Evolutionary conservation across 2,329 filamentous ascomycete species (phyloP).

Genomic region (Diaporthe velutina): DNA sequence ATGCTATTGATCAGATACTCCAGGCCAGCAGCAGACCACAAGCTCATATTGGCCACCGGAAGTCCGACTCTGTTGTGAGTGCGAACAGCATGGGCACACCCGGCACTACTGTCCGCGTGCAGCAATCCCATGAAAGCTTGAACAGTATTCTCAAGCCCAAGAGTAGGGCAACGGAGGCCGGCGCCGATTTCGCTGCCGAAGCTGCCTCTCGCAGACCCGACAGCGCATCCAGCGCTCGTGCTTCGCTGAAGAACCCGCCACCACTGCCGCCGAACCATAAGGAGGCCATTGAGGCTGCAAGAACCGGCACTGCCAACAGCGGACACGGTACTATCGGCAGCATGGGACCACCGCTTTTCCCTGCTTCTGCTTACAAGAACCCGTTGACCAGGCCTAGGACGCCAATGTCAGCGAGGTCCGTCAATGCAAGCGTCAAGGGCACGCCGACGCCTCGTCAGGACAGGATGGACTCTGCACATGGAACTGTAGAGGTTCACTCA

Average conservation of each 20-base stretch:
- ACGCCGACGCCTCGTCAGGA: constrained; percentile 69
- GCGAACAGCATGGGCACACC: constrained; percentile 46
- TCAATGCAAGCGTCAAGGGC: constrained; percentile 52
- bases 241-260: constrained; percentile 63
- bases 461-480: constrained; percentile 62
- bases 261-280: constrained; percentile 87
- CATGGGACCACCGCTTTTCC: constrained; percentile 89
- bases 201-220: constrained; percentile 68
- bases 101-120: constrained; percentile 55
- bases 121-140: constrained; percentile 64
- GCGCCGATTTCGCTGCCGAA: constrained; percentile 53
- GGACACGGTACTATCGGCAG: constrained; percentile 52
- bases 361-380: constrained; percentile 76
- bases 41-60: constrained; percentile 48
- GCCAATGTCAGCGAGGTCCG: constrained; percentile 64
- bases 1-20: constrained; percentile 83
- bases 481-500: constrained; percentile 61
- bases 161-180: constrained; percentile 52
- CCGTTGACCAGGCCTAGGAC: constrained; percentile 68
- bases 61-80: constrained; percentile 51
- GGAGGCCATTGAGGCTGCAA: constrained; percentile 85
- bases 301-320: constrained; percentile 66
- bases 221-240: constrained; percentile 77
- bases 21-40: constrained; percentile 60
- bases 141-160: constrained; percentile 57